phyloP scores from a whole-genome alignment of 2,329 filamentous ascomycete species.

The Trichoderma oligosporum region DNA sequence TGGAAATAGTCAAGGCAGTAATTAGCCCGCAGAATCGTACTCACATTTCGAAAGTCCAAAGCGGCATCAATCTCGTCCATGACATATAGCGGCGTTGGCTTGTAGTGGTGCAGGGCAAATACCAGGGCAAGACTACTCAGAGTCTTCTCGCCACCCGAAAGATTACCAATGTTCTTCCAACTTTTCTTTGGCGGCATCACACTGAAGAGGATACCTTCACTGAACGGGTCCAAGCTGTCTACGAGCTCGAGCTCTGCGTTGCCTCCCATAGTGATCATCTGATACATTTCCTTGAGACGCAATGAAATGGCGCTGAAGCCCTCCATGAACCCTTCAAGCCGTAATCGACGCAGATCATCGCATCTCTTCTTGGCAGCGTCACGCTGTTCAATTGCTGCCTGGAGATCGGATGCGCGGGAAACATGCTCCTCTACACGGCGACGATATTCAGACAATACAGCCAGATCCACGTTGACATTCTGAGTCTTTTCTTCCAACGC shows the following conservation, averaged over 20 bases:
- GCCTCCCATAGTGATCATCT: conserved; percentile 99
- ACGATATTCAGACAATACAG: conserved; percentile 84
- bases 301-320: conserved; percentile 93
- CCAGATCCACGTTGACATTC: conserved; percentile 81
- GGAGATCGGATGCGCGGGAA: conserved; percentile 77
- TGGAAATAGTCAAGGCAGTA: neutral
- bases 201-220: conserved; percentile 91
- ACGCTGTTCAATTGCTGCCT: conserved; percentile 69
- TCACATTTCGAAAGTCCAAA: conserved; percentile 94
- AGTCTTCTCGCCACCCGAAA: conserved; percentile 97
- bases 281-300: conserved; percentile 98
- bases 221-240: conserved; percentile 93
- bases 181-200: conserved; percentile 99
- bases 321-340: conserved; percentile 96
- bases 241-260: conserved; percentile 97
- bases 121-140: conserved; percentile 87
- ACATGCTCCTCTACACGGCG: conserved; percentile 80
- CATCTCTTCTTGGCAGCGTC: conserved; percentile 88
- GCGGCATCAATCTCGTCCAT: conserved; percentile 99
- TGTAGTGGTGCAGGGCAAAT: conserved; percentile 98
- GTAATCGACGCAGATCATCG: conserved; percentile 84
- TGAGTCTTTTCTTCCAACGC: conserved; percentile 68
- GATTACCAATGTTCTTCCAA: conserved; percentile 98
- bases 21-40: conserved; percentile 35
- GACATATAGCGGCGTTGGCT: conserved; percentile 94